Percentiles rank a stretch among this genome's conserved stretches.
Evolutionary conservation across 257 asterid species (phyloP).

Genomic region (Echites panduratus): DNA sequence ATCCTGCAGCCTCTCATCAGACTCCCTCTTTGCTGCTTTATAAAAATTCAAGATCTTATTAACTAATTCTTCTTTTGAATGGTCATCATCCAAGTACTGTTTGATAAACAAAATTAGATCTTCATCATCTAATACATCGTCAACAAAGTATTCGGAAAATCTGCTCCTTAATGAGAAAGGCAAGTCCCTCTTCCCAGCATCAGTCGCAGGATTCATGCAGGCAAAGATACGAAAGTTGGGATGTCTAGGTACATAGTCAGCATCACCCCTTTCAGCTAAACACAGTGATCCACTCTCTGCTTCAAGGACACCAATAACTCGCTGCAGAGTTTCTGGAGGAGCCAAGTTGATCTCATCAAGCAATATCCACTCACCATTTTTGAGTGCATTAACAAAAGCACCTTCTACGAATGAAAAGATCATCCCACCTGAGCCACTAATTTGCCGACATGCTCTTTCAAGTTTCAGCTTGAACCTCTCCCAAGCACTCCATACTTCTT

Average conservation of each 20-base stretch:
- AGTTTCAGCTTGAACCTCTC: slow-evolving; percentile 51
- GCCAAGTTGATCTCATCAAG: slow-evolving; percentile 98
- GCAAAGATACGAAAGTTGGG: slow-evolving; percentile 81
- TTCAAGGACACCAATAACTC: slow-evolving; percentile 85
- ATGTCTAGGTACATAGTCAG: slow-evolving; percentile 57
- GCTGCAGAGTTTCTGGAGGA: slow-evolving; percentile 95
- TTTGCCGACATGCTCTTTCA: slow-evolving; percentile 59
- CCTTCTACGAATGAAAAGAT: slow-evolving; percentile 97
- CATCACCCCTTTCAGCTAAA: slow-evolving; percentile 92
- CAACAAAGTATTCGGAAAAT: slow-evolving; percentile 87
- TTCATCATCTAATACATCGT: slow-evolving; percentile 75
- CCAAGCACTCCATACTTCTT: slow-evolving; percentile 49
- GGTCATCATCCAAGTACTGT: slow-evolving; percentile 49
- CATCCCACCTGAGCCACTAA: slow-evolving; percentile 71
- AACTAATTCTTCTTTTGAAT: slow-evolving; percentile 29
- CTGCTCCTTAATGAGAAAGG: slow-evolving; percentile 70
- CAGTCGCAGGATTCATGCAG: slow-evolving; percentile 99
- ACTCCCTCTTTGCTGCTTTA: slow-evolving; percentile 64
- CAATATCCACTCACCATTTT: slow-evolving; percentile 90
- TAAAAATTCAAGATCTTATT: slow-evolving; percentile 58
- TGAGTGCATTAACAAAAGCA: slow-evolving; percentile 75
- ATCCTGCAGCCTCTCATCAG: slow-evolving; percentile 87
- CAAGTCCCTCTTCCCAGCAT: slow-evolving; percentile 95
- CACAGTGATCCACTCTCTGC: slow-evolving; percentile 81
- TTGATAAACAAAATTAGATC: slow-evolving; percentile 67